A percentile compares a stretch with the other conserved stretches of the same genome.
phyloP scores from a whole-genome alignment of 1,284 basidiomycete genomes.

The Irpex rosettiformis region DNA sequence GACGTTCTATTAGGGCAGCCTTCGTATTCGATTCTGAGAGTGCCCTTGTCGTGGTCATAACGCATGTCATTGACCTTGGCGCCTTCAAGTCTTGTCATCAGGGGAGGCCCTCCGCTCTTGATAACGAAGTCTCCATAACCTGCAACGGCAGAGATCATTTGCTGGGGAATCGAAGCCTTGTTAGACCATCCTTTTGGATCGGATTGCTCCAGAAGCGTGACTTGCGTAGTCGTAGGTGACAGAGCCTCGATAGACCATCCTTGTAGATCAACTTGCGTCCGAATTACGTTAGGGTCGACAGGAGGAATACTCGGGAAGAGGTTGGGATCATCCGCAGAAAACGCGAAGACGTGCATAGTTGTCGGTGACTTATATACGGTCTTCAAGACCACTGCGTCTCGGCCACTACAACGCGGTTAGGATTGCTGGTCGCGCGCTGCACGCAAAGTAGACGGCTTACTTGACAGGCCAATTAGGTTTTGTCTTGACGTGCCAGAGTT shows the following conservation, averaged over 20 bases:
- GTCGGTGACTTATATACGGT: slow-evolving; percentile 97
- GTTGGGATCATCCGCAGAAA: slow-evolving; percentile 87
- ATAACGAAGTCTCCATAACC: slow-evolving; percentile 94
- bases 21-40: slow-evolving; percentile 86
- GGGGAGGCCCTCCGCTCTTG: slow-evolving; percentile 91
- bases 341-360: slow-evolving; percentile 94
- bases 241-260: slow-evolving; percentile 97
- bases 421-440: slow-evolving; percentile 5
- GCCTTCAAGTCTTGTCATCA: slow-evolving; percentile 81
- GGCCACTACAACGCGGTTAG: slow-evolving; percentile 51
- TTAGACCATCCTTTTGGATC: slow-evolving; percentile 98
- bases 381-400: slow-evolving; percentile 88
- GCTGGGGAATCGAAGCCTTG: slow-evolving; percentile 89
- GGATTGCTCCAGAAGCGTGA: slow-evolving; percentile 94
- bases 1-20: slow-evolving; percentile 52
- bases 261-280: slow-evolving; percentile 93
- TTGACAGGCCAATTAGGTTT: slow-evolving; percentile 90
- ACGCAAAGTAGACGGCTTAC: slow-evolving; percentile 43
- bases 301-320: slow-evolving; percentile 82
- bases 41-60: slow-evolving; percentile 87
- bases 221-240: slow-evolving; percentile 91
- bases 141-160: slow-evolving; percentile 85
- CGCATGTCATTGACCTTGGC: slow-evolving; percentile 71
- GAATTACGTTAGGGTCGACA: slow-evolving; percentile 73
- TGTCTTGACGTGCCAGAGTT: slow-evolving; percentile 88